Evolutionary conservation across 2,329 filamentous ascomycete genomes (phyloP).

Genomic region (Calycina herbarum): DNA sequence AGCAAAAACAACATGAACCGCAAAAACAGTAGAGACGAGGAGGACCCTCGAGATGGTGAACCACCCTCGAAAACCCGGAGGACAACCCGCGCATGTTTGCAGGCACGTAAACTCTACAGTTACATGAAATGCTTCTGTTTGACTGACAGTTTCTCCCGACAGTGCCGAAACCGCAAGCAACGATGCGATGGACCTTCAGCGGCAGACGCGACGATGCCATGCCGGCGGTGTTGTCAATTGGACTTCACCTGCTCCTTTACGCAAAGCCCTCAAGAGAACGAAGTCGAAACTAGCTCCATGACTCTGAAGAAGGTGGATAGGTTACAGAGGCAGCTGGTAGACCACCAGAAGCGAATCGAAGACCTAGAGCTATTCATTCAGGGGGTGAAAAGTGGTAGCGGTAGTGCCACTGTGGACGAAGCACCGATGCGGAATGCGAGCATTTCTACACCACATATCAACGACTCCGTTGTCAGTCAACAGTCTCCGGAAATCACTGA

Average conservation of each 20-base stretch:
- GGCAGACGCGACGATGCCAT: neutral
- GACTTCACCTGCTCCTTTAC: neutral
- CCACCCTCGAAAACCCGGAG: conserved; percentile 20
- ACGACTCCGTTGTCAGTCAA: neutral
- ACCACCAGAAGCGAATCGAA: conserved; percentile 11
- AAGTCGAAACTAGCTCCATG: conserved; percentile 7
- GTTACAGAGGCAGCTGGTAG: conserved; percentile 11
- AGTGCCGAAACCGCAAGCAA: neutral
- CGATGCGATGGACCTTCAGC: neutral
- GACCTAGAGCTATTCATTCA: conserved; percentile 3
- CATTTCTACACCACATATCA: neutral
- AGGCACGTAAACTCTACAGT: conserved; percentile 16
- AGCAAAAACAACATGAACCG: neutral
- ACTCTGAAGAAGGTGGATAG: conserved; percentile 12
- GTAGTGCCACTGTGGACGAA: neutral
- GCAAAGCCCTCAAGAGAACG: neutral
- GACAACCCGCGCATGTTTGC: conserved; percentile 28
- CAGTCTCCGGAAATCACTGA: neutral
- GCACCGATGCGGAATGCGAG: neutral
- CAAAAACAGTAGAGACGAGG: neutral
- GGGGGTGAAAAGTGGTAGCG: neutral
- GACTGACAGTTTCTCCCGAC: neutral
- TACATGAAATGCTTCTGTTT: too few species aligned
- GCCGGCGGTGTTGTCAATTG: neutral
- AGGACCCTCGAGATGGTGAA: neutral